Evolutionary conservation across 75 land plant genomes (phyloP), one percentile per base, ranked within the genome.

Genomic region (Cryptomeria japonica): DNA sequence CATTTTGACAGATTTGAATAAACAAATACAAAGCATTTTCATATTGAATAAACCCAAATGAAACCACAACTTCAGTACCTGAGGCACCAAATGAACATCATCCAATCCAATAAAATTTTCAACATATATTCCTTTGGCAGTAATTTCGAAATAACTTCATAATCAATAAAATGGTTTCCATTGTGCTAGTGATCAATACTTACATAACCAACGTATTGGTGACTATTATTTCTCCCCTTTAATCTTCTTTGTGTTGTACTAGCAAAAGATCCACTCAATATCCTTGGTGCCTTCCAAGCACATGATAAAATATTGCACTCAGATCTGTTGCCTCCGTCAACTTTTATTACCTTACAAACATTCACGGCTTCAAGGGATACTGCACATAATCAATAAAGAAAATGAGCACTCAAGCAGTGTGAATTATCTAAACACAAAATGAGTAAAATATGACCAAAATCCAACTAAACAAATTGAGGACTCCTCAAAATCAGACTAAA

Each of bases 211-310:
- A 31, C 37, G 55, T 47, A 34, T 15, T 37, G 64, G 49, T 85
- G 64, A 85, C 83, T 32, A 25, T 80, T 58, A 44, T 38, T 32
- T 51, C 84, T 77, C 55, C 87, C 46, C 58, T 18, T 61, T 22
- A 46, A 19, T n/a, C 64, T 85, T 38, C 83, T 46, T 28, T 92
- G 90, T 5, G 94, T 64, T 25, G 99, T 97, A 90, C 94, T 96
- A 1, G 99, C 99, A 18, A 96, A 95, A 68, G 88, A 95, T 15
- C 99, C 97, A 84, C 93, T 97, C 56, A 96, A 86, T 13, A 82
- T 93, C 51, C 99, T 92, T 28, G 99, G 93, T 41, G 96, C 96
- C 86, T 93, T 95, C 94, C 94, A 96, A 18, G 97, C 94, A 86
- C 96, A 96, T 1, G 95, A 91, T 14, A 92, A 87, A 61, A 88